Evolutionary conservation across 345 rosid species (phyloP).

Genomic region (Hibiscus tridactylites): DNA sequence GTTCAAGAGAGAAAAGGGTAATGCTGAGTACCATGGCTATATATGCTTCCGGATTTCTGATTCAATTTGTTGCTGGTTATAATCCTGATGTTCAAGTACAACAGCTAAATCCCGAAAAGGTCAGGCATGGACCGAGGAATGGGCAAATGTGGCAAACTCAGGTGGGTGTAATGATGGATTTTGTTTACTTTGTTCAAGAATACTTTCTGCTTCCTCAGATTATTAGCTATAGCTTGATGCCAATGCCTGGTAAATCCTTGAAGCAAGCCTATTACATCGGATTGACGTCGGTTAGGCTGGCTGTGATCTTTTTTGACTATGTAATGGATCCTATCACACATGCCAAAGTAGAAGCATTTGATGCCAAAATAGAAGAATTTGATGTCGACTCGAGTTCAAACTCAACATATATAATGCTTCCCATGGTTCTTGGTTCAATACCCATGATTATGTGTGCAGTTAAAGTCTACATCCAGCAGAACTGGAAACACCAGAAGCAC

Average conservation of each 20-base stretch:
- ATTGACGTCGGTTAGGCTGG: neutral
- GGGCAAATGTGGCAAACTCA: neutral
- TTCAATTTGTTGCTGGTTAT: neutral
- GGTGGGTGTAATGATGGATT: neutral
- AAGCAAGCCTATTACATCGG: conserved; percentile 1
- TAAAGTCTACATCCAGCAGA: neutral
- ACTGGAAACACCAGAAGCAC: neutral
- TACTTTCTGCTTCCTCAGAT: neutral
- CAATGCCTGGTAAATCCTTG: conserved; percentile 1
- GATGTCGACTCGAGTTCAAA: neutral
- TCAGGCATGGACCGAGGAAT: neutral
- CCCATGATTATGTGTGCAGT: neutral
- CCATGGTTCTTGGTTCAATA: neutral
- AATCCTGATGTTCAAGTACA: neutral
- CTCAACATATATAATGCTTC: neutral
- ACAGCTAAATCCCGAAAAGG: neutral
- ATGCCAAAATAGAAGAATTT: neutral
- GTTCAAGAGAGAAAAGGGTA: neutral
- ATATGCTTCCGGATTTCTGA: neutral
- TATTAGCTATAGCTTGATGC: neutral
- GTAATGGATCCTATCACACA: neutral
- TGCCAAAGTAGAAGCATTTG: neutral
- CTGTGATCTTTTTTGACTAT: neutral
- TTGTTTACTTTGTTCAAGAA: neutral
- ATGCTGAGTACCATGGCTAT: neutral